phyloP scores from a whole-genome alignment of 2,329 filamentous ascomycete genomes.

The Macrophomina tecta region DNA sequence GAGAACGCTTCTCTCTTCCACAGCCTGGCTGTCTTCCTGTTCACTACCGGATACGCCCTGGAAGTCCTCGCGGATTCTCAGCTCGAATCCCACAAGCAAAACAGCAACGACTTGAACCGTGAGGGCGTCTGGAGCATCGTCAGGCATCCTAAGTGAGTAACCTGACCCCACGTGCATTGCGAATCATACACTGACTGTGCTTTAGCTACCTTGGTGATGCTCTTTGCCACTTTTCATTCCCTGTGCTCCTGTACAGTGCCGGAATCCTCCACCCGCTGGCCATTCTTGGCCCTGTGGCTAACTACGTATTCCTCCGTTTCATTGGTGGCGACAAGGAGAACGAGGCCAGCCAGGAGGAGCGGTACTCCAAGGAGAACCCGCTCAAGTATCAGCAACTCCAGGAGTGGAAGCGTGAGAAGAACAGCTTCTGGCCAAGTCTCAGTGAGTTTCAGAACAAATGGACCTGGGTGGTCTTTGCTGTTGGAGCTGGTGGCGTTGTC shows the following conservation, averaged over 20 bases:
- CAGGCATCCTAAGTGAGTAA: conserved; percentile 65
- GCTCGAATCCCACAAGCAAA: conserved; percentile 56
- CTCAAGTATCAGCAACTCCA: conserved; percentile 61
- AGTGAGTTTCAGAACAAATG: conserved; percentile 61
- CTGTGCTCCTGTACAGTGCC: conserved; percentile 61
- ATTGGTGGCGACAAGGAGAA: conserved; percentile 63
- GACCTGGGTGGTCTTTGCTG: conserved; percentile 60
- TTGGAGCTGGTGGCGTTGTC: conserved; percentile 56
- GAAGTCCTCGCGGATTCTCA: conserved; percentile 65
- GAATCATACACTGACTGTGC: conserved; percentile 23
- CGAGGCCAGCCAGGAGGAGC: conserved; percentile 58
- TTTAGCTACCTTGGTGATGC: conserved; percentile 66
- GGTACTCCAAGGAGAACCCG: conserved; percentile 58
- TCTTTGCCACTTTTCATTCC: conserved; percentile 65
- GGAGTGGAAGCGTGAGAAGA: conserved; percentile 60
- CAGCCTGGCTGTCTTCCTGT: conserved; percentile 59
- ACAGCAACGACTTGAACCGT: conserved; percentile 52
- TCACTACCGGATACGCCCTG: conserved; percentile 61
- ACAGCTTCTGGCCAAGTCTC: conserved; percentile 64
- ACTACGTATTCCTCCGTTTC: conserved; percentile 64
- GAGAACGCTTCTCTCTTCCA: conserved; percentile 46
- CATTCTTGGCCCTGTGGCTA: conserved; percentile 62
- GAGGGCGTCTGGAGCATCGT: conserved; percentile 68
- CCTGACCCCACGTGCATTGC: not conserved
- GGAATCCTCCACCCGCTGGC: conserved; percentile 62